Evolutionary conservation across 371 early-diverging fungal genomes (phyloP).

Genomic region (Haplosporangium sp.): DNA sequence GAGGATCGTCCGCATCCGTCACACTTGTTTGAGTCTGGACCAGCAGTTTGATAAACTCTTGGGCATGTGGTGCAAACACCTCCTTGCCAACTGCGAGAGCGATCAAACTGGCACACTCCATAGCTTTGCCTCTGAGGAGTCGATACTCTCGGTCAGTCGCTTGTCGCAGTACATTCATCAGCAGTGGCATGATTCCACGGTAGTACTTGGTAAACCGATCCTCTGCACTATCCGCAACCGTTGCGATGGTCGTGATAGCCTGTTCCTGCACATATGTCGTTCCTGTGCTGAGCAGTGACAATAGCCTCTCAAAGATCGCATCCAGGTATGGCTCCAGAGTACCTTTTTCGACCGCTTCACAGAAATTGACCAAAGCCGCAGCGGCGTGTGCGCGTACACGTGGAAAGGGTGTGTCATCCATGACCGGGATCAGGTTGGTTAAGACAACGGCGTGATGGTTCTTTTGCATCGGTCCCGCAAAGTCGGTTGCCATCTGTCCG

Average conservation of each 20-base stretch:
- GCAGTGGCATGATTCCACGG: conserved; percentile 89
- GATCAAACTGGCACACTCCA: conserved; percentile 94
- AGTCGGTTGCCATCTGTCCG: conserved; percentile 98
- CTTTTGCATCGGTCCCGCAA: conserved; percentile 87
- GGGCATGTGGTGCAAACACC: conserved; percentile 83
- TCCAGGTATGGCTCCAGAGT: conserved; percentile 89
- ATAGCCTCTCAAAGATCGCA: conserved; percentile 86
- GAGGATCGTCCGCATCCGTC: conserved; percentile 92
- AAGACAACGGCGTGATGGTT: conserved; percentile 83
- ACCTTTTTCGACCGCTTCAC: conserved; percentile 84
- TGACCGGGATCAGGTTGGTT: conserved; percentile 81
- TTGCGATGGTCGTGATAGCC: conserved; percentile 96
- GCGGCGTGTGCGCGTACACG: conserved; percentile 97
- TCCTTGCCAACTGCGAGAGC: conserved; percentile 95
- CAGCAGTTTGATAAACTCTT: conserved; percentile 82
- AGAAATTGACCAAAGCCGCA: conserved; percentile 96
- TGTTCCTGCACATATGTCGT: conserved; percentile 96
- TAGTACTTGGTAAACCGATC: conserved; percentile 92
- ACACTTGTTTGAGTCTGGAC: conserved; percentile 79
- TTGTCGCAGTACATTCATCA: conserved; percentile 86
- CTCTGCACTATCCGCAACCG: conserved; percentile 94
- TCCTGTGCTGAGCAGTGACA: conserved; percentile 81
- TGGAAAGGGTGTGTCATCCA: conserved; percentile 76
- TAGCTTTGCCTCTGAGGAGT: conserved; percentile 91
- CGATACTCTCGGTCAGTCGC: conserved; percentile 88